Evolutionary conservation across 495 filamentous ascomycete genomes (phyloP).

Genomic region (Neurospora sp.): DNA sequence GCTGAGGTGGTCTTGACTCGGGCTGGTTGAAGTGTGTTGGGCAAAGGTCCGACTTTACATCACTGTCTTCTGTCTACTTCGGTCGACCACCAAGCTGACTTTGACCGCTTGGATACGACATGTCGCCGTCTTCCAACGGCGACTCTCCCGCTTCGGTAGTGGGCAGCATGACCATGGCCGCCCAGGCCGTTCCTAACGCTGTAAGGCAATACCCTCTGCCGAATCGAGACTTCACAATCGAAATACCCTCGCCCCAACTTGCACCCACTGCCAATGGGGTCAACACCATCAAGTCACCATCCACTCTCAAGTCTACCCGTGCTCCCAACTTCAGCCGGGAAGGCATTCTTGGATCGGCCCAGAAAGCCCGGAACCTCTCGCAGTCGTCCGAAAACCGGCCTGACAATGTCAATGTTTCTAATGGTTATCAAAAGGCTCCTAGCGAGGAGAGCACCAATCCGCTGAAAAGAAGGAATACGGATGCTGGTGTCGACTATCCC

Average conservation of each 20-base stretch:
- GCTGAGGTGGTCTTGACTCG: not conserved
- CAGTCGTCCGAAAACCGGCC: conserved; percentile 39
- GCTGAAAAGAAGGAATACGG: conserved; percentile 54
- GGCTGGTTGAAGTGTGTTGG: not conserved
- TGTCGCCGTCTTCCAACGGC: conserved; percentile 42
- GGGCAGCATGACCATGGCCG: conserved; percentile 22
- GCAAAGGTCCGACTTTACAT: not conserved
- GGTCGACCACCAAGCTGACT: not conserved
- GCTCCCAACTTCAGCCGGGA: conserved; percentile 43
- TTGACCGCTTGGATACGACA: conserved; percentile 12
- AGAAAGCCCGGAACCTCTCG: conserved; percentile 45
- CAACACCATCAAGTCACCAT: conserved; percentile 41
- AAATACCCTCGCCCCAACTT: conserved; percentile 35
- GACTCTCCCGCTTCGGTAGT: conserved; percentile 37
- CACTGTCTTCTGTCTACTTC: not conserved
- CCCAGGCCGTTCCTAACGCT: conserved; percentile 21
- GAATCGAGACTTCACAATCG: conserved; percentile 38
- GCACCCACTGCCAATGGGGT: conserved; percentile 29
- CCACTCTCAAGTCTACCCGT: conserved; percentile 34
- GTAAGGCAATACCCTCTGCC: conserved; percentile 34
- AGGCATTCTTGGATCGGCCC: conserved; percentile 47
- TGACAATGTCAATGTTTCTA: conserved; percentile 22
- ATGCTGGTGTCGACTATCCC: conserved; percentile 57
- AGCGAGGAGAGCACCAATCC: conserved; percentile 45
- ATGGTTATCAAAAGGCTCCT: conserved; percentile 34